phyloP scores from a whole-genome alignment of 129 eudicot genomes.

The Arctium lappa region DNA sequence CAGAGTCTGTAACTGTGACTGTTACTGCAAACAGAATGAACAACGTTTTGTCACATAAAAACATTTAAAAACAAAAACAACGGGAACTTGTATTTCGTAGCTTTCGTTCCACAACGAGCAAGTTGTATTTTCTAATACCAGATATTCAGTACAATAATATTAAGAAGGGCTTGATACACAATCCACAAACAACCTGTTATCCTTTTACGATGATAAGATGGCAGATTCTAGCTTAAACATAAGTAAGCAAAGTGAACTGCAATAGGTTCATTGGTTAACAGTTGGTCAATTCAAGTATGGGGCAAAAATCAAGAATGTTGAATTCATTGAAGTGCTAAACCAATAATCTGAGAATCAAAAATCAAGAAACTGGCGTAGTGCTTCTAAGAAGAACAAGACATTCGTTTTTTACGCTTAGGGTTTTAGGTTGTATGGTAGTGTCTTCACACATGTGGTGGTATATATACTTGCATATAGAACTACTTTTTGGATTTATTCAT shows the following conservation, averaged over 20 bases:
- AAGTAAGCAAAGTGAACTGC: too few species aligned
- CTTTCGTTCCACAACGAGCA: neutral
- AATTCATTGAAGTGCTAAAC: neutral
- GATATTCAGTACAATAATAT: too few species aligned
- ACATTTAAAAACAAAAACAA: neutral
- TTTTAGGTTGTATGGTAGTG: neutral
- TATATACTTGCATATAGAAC: neutral
- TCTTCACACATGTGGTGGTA: neutral
- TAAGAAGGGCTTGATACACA: too few species aligned
- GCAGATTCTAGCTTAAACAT: too few species aligned
- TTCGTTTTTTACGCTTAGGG: neutral
- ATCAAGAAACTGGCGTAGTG: neutral
- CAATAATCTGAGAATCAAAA: neutral
- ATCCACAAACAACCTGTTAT: too few species aligned
- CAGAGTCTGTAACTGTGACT: conserved; percentile 82
- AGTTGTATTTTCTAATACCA: too few species aligned
- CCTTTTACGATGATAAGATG: too few species aligned
- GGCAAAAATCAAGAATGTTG: neutral
- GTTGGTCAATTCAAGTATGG: neutral
- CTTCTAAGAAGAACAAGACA: too few species aligned
- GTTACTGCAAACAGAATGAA: conserved; percentile 59
- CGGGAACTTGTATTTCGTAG: neutral
- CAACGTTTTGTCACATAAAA: neutral
- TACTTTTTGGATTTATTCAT: neutral
- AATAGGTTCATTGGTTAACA: too few species aligned